Evolutionary conservation across 768 basidiomycete species (phyloP).

Genomic region (Leccinellum albellum): DNA sequence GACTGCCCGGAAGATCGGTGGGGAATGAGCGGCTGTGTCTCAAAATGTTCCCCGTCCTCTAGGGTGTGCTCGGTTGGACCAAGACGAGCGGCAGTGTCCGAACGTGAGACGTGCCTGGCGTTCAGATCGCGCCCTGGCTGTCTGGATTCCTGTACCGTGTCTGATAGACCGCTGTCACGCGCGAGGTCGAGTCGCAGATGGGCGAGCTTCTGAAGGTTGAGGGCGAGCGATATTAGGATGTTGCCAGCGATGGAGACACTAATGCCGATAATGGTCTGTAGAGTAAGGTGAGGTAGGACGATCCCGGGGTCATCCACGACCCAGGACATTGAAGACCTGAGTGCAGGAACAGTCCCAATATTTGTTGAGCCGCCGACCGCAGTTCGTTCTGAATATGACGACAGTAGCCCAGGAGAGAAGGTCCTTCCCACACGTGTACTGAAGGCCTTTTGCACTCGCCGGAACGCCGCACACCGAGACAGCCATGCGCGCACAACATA

Average conservation of each 20-base stretch:
- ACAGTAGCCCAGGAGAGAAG: constrained; percentile 7
- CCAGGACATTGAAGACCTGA: constrained; percentile 15
- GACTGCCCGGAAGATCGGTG: constrained; percentile 22
- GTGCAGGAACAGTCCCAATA: no score
- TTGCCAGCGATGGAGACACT: constrained; percentile 80
- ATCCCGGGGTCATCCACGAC: constrained; percentile 25
- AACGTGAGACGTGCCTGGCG: neutral
- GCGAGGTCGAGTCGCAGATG: constrained; percentile 62
- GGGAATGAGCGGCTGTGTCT: constrained; percentile 30
- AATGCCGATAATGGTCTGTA: constrained; percentile 69
- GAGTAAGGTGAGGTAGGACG: constrained; percentile 52
- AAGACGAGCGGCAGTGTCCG: neutral
- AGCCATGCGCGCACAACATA: constrained; percentile 77
- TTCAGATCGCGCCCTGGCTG: neutral
- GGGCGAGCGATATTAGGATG: constrained; percentile 81
- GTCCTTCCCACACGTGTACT: constrained; percentile 17
- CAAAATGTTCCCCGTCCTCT: constrained; percentile 11
- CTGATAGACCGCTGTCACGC: constrained; percentile 17
- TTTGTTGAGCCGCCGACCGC: no score
- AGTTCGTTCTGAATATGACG: neutral
- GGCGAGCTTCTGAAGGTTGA: constrained; percentile 91
- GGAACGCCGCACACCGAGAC: neutral
- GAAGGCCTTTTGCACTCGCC: neutral
- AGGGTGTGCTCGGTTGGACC: constrained; percentile 7
- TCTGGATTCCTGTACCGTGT: constrained; percentile 14